These are phyloP conservation scores for Stagonosporopsis cucurbitacearum DNA, from an alignment of 2,329 filamentous ascomycete genomes.

Conservation along the genomic window DNA sequence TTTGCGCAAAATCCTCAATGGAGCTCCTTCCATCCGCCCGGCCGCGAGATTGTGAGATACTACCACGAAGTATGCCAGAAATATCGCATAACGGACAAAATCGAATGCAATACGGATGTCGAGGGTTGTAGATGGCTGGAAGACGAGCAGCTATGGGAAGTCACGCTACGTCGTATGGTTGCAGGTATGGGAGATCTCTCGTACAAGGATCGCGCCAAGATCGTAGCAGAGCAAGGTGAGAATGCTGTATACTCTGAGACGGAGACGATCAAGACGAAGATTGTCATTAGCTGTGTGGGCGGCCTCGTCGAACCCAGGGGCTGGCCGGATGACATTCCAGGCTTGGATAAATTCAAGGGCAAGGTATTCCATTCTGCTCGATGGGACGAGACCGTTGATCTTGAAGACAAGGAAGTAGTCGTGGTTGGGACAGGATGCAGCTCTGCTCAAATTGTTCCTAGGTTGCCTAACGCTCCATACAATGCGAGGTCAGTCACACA, in stretches of 20 bases:
- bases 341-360: constrained; percentile 61
- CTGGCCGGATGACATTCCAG: constrained; percentile 59
- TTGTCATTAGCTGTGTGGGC: constrained; percentile 63
- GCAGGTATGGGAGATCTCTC: constrained; percentile 63
- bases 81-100: constrained; percentile 62
- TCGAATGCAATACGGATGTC: constrained; percentile 66
- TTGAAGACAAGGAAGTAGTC: constrained; percentile 62
- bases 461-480: constrained; percentile 55
- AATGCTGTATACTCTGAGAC: constrained; percentile 57
- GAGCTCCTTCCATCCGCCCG: constrained; percentile 58
- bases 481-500: constrained; percentile 65
- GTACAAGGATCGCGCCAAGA: constrained; percentile 54
- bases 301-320: constrained; percentile 62
- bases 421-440: constrained; percentile 66
- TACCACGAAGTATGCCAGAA: constrained; percentile 60
- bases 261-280: constrained; percentile 61
- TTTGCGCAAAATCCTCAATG: constrained; percentile 61
- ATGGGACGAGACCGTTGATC: constrained; percentile 61
- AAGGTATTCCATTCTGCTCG: constrained; percentile 64
- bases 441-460: constrained; percentile 63
- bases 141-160: constrained; percentile 62
- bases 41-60: constrained; percentile 60
- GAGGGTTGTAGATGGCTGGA: constrained; percentile 60
- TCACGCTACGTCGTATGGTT: constrained; percentile 58
- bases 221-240: constrained; percentile 54